phyloP scores from a whole-genome alignment of 2,329 filamentous ascomycete genomes.

The Phyllosticta capitalensis region DNA sequence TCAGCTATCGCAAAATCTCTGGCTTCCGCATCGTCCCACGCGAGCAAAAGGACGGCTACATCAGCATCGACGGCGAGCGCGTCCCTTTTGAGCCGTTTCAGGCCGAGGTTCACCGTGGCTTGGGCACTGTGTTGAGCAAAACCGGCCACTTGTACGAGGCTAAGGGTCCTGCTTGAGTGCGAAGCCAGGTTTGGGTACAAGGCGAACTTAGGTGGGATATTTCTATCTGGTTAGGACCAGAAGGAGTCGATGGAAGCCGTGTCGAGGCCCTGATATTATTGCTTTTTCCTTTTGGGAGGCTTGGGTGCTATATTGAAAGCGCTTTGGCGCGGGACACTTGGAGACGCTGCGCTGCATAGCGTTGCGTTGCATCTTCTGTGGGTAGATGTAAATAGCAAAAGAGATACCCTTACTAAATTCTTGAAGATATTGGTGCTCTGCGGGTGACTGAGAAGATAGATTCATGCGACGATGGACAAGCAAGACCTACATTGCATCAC shows the following conservation, averaged over 20 bases:
- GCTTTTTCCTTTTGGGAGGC: not conserved
- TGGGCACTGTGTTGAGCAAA: slow-evolving; percentile 79
- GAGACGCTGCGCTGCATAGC: not conserved
- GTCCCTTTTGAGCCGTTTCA: slow-evolving; percentile 85
- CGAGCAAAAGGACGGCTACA: slow-evolving; percentile 63
- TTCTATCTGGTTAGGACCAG: not conserved
- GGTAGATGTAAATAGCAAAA: not conserved
- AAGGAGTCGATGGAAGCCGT: not conserved
- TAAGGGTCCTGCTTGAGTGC: slow-evolving; percentile 10
- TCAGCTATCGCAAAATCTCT: slow-evolving; percentile 75
- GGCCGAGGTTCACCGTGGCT: slow-evolving; percentile 71
- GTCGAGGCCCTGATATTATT: not conserved
- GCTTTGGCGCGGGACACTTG: not conserved
- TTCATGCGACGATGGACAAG: too few species aligned
- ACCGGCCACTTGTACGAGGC: slow-evolving; percentile 62
- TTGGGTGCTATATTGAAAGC: not conserved
- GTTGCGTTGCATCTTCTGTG: not conserved
- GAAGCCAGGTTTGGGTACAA: not conserved
- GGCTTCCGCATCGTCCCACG: slow-evolving; percentile 78
- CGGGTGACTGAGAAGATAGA: too few species aligned
- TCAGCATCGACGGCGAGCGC: slow-evolving; percentile 88
- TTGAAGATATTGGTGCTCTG: too few species aligned
- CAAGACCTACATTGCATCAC: too few species aligned
- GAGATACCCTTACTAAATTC: not conserved
- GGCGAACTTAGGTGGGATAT: not conserved